A percentile compares a stretch with the other conserved stretches of the same genome.
phyloP scores from a whole-genome alignment of 176 grass and related monocot genomes.

The Carex scoparia region DNA sequence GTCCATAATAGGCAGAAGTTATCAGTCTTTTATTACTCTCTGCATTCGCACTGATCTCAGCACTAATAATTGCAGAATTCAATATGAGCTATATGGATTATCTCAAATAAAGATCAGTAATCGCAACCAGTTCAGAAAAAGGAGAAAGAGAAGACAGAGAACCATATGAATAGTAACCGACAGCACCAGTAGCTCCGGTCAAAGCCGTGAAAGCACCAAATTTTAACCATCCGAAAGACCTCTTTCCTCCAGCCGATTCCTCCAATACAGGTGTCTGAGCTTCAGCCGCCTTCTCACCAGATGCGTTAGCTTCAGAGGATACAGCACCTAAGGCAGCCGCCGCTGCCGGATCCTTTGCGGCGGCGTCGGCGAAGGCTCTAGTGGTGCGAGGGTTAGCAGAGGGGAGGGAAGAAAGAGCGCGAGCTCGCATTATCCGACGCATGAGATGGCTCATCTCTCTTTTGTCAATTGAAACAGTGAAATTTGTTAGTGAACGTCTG shows the following conservation, averaged over 20 bases:
- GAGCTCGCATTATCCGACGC: slow-evolving; percentile 14
- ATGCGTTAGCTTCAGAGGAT: background rate
- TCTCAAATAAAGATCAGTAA: background rate
- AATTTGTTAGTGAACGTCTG: background rate
- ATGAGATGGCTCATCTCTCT: background rate
- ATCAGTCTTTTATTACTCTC: background rate
- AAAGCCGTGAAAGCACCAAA: slow-evolving; percentile 49
- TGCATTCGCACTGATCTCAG: background rate
- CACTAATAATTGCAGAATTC: background rate
- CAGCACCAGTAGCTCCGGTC: slow-evolving; percentile 40
- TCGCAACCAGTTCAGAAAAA: background rate
- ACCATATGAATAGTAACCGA: slow-evolving; percentile 62
- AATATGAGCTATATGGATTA: background rate
- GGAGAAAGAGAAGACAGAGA: background rate
- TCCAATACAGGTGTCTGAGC: background rate
- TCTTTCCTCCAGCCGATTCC: slow-evolving; percentile 12
- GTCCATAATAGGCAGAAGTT: background rate
- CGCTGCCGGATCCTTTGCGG: slow-evolving; percentile 14
- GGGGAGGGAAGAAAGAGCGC: slow-evolving; percentile 3
- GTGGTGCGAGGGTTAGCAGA: background rate
- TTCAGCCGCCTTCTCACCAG: background rate
- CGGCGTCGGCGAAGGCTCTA: slow-evolving; percentile 15
- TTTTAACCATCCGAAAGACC: slow-evolving; percentile 49
- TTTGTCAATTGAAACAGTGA: background rate
- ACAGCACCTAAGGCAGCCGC: background rate